Evolutionary conservation across 2,329 filamentous ascomycete species (phyloP).

Genomic region (Claviceps sp.): DNA sequence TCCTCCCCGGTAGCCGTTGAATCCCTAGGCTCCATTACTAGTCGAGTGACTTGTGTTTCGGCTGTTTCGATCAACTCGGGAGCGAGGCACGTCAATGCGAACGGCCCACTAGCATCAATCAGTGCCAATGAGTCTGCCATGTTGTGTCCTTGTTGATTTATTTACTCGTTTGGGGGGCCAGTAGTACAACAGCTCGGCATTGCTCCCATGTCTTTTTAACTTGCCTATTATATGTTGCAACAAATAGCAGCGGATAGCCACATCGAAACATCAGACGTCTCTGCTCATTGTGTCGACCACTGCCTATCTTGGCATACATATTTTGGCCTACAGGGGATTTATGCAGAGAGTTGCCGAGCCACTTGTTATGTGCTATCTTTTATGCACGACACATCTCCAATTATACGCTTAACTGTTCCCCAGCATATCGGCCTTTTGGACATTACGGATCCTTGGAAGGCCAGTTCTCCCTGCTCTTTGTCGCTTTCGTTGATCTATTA

Average conservation of each 20-base stretch:
- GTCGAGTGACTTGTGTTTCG: slow-evolving; percentile 9
- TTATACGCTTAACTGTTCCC: background rate
- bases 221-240: slow-evolving; percentile 2
- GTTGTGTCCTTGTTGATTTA: background rate
- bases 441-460: background rate
- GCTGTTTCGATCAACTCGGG: slow-evolving; percentile 10
- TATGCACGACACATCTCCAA: background rate
- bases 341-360: background rate
- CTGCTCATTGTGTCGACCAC: background rate
- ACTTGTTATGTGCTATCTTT: background rate
- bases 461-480: background rate
- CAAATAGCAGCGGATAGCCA: slow-evolving; percentile 6
- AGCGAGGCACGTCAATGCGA: slow-evolving; percentile 7
- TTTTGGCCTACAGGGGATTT: background rate
- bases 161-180: background rate
- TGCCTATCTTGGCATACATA: background rate
- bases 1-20: slow-evolving; percentile 1
- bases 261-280: slow-evolving; percentile 5
- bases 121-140: slow-evolving; percentile 4
- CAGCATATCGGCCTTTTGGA: background rate
- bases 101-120: slow-evolving; percentile 8
- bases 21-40: slow-evolving; percentile 1
- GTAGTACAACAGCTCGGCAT: slow-evolving; percentile 1
- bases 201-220: background rate
- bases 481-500: background rate